Conservation (phyloP, 345 rosid species). For the Dipteronia sinensis region DNA sequence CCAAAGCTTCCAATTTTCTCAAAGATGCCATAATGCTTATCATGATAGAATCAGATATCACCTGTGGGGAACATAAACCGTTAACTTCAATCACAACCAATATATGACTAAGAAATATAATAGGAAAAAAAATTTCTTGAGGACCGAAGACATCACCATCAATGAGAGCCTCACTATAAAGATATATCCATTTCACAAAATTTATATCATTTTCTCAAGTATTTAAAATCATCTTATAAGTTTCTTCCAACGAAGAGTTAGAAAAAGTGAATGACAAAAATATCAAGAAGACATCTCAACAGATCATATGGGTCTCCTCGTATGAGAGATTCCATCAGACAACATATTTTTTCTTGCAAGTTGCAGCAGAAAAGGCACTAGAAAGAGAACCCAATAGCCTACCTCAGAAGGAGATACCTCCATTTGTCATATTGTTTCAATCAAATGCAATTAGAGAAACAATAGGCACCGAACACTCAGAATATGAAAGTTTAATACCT, state of each 20-base stretch:
- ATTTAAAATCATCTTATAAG: background rate
- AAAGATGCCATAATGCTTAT: conserved; percentile 43
- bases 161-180: background rate
- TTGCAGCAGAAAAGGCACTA: background rate
- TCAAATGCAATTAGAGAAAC: background rate
- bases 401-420: background rate
- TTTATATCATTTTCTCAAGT: background rate
- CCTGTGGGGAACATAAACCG: conserved; percentile 40
- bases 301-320: background rate
- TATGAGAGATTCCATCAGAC: background rate
- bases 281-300: background rate
- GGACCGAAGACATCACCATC: background rate
- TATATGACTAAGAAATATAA: background rate
- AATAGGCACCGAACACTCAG: too few species aligned
- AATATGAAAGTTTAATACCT: background rate
- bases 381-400: background rate
- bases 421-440: conserved; percentile 2
- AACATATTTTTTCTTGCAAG: background rate
- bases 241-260: background rate
- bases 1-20: conserved; percentile 50
- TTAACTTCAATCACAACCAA: background rate
- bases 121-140: background rate
- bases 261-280: background rate
- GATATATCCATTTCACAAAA: background rate
- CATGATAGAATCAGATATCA: conserved; percentile 58